These are phyloP conservation scores for Talaromyces sp. DNA, from an alignment of 2,329 filamentous ascomycete species.

Conservation along the genomic window DNA sequence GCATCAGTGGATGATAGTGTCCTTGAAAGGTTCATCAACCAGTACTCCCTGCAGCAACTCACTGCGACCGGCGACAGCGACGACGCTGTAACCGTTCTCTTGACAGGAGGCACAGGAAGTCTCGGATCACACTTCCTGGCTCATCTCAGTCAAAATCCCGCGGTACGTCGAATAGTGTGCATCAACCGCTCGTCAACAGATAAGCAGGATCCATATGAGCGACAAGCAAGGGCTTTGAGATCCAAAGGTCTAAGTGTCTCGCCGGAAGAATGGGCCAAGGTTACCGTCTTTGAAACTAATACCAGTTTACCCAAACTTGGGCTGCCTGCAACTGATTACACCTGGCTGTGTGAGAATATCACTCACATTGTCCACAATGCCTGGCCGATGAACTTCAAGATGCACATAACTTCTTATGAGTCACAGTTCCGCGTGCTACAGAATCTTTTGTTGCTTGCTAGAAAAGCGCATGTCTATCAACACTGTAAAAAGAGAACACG, in stretches of 20 bases:
- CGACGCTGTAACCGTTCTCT: neutral
- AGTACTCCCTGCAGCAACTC: neutral
- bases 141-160: neutral
- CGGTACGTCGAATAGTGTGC: neutral
- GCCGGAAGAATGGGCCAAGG: neutral
- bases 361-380: slow-evolving; percentile 18
- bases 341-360: neutral
- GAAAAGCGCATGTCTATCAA: neutral
- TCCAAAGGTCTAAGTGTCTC: neutral
- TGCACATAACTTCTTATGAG: slow-evolving; percentile 13
- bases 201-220: neutral
- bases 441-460: slow-evolving; percentile 9
- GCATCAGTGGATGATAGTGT: neutral
- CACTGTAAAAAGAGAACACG: neutral
- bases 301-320: neutral
- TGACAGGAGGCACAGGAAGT: neutral
- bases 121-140: neutral
- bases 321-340: neutral
- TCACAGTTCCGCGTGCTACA: slow-evolving; percentile 13
- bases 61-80: neutral
- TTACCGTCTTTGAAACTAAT: neutral
- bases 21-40: neutral
- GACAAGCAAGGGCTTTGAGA: neutral
- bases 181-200: neutral
- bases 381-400: slow-evolving; percentile 21